Conservation (phyloP, 2,329 filamentous ascomycete species). For the Aspergillus sp. region DNA sequence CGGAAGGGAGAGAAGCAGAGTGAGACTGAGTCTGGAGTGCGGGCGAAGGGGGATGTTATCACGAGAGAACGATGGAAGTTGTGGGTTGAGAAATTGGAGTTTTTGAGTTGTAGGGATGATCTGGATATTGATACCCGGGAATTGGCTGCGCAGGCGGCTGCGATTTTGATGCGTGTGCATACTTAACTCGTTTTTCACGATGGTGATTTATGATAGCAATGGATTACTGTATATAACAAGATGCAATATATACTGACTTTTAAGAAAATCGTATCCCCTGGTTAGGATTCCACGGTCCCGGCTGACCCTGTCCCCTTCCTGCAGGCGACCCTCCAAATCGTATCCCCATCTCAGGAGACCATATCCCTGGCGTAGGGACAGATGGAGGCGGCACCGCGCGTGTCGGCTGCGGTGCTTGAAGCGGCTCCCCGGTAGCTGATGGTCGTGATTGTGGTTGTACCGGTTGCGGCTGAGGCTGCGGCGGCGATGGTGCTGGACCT, state of each 20-base stretch:
- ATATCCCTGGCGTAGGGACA: constrained; percentile 53
- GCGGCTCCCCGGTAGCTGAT: constrained; percentile 24
- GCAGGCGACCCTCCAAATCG: constrained; percentile 55
- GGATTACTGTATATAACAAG: background rate
- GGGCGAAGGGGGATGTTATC: constrained; percentile 1
- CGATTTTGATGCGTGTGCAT: constrained; percentile 14
- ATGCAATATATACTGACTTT: constrained; percentile 2
- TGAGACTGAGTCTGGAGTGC: background rate
- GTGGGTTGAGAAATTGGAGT: constrained; percentile 13
- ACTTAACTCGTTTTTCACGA: background rate
- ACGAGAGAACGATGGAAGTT: constrained; percentile 9
- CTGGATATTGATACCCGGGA: constrained; percentile 12
- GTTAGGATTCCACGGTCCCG: constrained; percentile 54
- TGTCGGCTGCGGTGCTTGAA: constrained; percentile 44
- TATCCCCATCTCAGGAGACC: constrained; percentile 76
- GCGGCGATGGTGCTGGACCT: constrained; percentile 16
- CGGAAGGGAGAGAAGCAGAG: constrained; percentile 1
- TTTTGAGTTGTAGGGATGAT: constrained; percentile 11
- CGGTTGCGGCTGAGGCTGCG: constrained; percentile 5
- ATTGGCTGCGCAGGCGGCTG: constrained; percentile 14
- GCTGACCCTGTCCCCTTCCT: constrained; percentile 8
- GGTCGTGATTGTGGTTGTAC: constrained; percentile 35
- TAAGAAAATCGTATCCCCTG: constrained; percentile 51
- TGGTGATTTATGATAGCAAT: background rate
- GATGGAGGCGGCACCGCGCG: constrained; percentile 46